A percentile compares a stretch with the other conserved stretches of the same genome.
phyloP scores from a whole-genome alignment of 1,284 basidiomycete species.

The Blastosporella zonata region DNA sequence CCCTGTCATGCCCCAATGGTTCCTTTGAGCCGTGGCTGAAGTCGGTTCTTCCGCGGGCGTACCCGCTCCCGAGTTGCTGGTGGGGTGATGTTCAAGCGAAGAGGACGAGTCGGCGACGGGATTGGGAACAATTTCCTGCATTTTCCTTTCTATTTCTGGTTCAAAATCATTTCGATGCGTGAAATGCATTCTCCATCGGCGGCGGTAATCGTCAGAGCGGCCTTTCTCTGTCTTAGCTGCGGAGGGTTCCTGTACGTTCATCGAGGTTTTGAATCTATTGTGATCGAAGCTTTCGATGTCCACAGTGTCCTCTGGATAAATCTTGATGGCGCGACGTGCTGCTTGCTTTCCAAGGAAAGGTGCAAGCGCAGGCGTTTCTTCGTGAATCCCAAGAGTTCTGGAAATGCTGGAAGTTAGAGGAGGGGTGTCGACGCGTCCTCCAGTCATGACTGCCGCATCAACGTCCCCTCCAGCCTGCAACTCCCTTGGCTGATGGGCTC shows the following conservation, averaged over 20 bases:
- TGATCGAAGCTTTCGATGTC: slow-evolving; percentile 36
- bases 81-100: background rate
- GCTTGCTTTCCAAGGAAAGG: slow-evolving; percentile 62
- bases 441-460: background rate
- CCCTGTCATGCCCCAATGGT: slow-evolving; percentile 12
- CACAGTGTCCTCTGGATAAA: slow-evolving; percentile 42
- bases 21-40: background rate
- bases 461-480: slow-evolving; percentile 1
- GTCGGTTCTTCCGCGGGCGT: slow-evolving; percentile 1
- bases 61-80: background rate
- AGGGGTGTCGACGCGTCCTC: background rate
- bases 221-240: background rate
- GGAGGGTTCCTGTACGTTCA: slow-evolving; percentile 10
- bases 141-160: slow-evolving; percentile 2
- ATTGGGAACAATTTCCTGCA: background rate
- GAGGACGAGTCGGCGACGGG: background rate
- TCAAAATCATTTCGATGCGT: slow-evolving; percentile 38
- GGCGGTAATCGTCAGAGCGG: background rate
- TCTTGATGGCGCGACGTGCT: slow-evolving; percentile 54
- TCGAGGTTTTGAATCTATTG: background rate
- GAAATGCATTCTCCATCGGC: slow-evolving; percentile 22
- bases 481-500: slow-evolving; percentile 27
- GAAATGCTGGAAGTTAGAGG: slow-evolving; percentile 44
- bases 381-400: slow-evolving; percentile 64
- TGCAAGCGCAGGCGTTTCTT: slow-evolving; percentile 68